A percentile compares a stretch with the other conserved stretches of the same genome.
Evolutionary conservation across 768 basidiomycete species (phyloP).

Genomic region (Exidia glandulosa): DNA sequence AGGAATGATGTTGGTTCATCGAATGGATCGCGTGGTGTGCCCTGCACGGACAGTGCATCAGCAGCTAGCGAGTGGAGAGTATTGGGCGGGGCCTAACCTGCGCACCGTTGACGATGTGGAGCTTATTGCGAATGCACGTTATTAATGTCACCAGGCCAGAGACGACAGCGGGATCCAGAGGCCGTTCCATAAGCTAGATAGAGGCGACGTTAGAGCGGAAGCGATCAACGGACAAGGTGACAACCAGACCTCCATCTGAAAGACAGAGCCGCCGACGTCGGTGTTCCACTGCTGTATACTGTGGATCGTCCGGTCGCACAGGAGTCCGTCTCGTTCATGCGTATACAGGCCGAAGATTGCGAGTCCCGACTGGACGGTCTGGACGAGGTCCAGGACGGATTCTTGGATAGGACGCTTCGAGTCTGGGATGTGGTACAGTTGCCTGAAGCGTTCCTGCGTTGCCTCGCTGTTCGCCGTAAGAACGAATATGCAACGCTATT

Average conservation of each 20-base stretch:
- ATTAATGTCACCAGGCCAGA: slow-evolving; percentile 62
- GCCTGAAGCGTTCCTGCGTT: slow-evolving; percentile 70
- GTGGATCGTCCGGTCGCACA: slow-evolving; percentile 68
- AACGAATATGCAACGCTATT: slow-evolving; percentile 1
- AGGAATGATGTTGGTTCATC: slow-evolving; percentile 52
- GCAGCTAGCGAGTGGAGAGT: slow-evolving; percentile 3
- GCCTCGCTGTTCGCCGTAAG: slow-evolving; percentile 40
- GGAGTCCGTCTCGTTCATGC: slow-evolving; percentile 45
- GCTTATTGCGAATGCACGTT: slow-evolving; percentile 55
- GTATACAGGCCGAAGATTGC: slow-evolving; percentile 58
- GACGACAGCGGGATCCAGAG: slow-evolving; percentile 63
- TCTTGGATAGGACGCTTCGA: slow-evolving; percentile 16
- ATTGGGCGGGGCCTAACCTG: slow-evolving; percentile 31
- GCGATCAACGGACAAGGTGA: neutral
- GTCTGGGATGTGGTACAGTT: slow-evolving; percentile 53
- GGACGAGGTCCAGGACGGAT: slow-evolving; percentile 67
- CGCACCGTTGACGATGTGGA: slow-evolving; percentile 34
- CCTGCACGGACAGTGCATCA: slow-evolving; percentile 8
- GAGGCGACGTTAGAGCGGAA: neutral
- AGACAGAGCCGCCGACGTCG: slow-evolving; percentile 49
- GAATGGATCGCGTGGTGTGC: slow-evolving; percentile 69
- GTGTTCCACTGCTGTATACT: slow-evolving; percentile 59
- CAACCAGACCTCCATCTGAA: slow-evolving; percentile 45
- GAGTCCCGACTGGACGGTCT: slow-evolving; percentile 60
- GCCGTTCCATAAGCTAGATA: slow-evolving; percentile 52